Conservation (phyloP, 306 rosid genomes). For the Trifolium subterraneum region DNA sequence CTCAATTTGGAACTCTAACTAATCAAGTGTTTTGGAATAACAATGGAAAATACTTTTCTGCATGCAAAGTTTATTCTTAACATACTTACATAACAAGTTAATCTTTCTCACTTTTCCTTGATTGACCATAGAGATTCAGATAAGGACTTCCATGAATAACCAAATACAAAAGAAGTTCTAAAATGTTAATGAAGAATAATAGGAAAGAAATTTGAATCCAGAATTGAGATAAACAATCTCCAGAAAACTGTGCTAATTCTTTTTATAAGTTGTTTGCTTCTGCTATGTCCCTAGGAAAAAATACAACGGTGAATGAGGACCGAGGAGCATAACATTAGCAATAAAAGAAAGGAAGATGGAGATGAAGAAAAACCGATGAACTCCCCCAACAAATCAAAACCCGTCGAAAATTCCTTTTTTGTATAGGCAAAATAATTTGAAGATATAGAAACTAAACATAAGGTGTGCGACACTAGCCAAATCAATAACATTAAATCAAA, state of each 20-base stretch:
- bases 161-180: background rate
- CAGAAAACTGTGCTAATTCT: background rate
- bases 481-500: constrained; percentile 15
- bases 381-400: background rate
- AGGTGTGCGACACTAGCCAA: background rate
- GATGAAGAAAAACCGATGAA: background rate
- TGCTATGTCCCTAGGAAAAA: background rate
- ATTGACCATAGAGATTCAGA: background rate
- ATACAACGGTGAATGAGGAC: background rate
- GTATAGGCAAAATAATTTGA: background rate
- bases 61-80: background rate
- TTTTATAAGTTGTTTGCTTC: background rate
- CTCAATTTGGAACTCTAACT: background rate
- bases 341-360: background rate
- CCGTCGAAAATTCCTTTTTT: background rate
- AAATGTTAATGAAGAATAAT: background rate
- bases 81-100: background rate
- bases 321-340: background rate
- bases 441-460: background rate
- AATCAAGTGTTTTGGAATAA: too few species aligned
- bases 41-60: too few species aligned
- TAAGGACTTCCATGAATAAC: background rate
- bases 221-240: background rate
- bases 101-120: background rate
- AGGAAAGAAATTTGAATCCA: background rate